Conservation (phyloP, 2,329 filamentous ascomycete genomes). For the Plenodomus biglobosus region DNA sequence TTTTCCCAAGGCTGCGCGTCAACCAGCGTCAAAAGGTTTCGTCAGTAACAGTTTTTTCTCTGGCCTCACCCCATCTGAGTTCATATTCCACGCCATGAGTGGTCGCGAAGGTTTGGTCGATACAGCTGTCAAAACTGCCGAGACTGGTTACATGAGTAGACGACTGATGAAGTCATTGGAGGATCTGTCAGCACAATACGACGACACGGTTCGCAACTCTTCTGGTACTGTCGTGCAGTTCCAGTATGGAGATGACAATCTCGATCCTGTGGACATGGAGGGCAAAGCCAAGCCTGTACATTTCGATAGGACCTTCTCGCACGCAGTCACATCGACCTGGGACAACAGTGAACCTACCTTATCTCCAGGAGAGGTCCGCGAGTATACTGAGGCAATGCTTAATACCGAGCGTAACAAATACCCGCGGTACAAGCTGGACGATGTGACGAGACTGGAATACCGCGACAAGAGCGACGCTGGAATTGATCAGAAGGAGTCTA, state of each 20-base stretch:
- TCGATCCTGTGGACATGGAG: conserved; percentile 98
- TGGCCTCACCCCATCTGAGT: conserved; percentile 85
- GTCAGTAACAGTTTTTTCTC: conserved; percentile 97
- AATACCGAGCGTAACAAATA: conserved; percentile 65
- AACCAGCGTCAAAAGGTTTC: conserved; percentile 95
- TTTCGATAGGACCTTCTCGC: conserved; percentile 87
- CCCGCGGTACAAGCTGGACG: conserved; percentile 36
- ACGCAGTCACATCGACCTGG: conserved; percentile 75
- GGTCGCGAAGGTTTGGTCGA: conserved; percentile 98
- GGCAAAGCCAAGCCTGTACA: conserved; percentile 88
- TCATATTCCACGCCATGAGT: conserved; percentile 97
- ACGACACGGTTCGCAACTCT: conserved; percentile 91
- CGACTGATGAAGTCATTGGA: conserved; percentile 97
- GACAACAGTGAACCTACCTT: conserved; percentile 74
- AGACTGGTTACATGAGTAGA: conserved; percentile 98
- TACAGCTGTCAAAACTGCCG: conserved; percentile 97
- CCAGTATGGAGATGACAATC: conserved; percentile 92
- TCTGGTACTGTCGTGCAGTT: conserved; percentile 90
- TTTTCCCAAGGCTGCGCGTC: conserved; percentile 88
- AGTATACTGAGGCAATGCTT: conserved; percentile 68
- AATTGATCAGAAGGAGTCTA: conserved; percentile 67
- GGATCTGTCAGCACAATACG: conserved; percentile 90
- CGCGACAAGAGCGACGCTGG: conserved; percentile 65
- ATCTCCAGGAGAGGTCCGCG: conserved; percentile 70
- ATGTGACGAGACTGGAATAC: conserved; percentile 60